Base-by-base conservation (phyloP, 1,284 basidiomycete species). In the Neotropicomus parvogracilis region DNA sequence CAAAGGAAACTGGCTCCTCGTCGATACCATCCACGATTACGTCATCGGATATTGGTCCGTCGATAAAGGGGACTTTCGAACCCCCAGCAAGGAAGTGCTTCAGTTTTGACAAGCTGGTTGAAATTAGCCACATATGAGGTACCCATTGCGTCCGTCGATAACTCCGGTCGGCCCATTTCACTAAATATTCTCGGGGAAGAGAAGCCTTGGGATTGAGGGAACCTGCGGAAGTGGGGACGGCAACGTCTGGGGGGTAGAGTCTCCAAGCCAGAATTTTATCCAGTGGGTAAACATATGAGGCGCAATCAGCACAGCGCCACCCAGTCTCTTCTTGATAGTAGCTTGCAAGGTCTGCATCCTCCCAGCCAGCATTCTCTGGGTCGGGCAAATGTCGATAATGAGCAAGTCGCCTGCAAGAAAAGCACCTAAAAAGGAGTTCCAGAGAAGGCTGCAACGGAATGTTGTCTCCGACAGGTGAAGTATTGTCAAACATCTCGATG, bases 211-310 rank as follows among this genome's bases (percentile, higher is more conserved):
- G 75, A 57, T 81, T 70, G 1, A 79, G 74, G 17, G 70, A 59
- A 54, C 80, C 73, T 11, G 68, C 58, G 27, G 62, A 67, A 28
- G 70, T 54, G 4, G 78, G 69, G 62, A 88, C 82, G 8, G 75
- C 62, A 24, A 80, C 82, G 52, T 77, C 74, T 2, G 76, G 65
- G 24, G 88, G 88, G 59, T 79, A 83, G 8, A 90, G 85, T 31
- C 91, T 78, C 94, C 94, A 97, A 0, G 92, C 94, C 35, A 97
- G 74, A 54, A 97, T 89, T 65, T 86, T 85, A 65, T 97, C 91
- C n/a, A 93, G 70, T 2, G 70, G 63, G 61, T 84, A 84, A 11
- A 73, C 71, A 65, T 79, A 94, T 8, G 83, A 87, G n/a, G 73
- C 68, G 62, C 93, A 97, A 57, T 92, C 84, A 10, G 76, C 75